Base-by-base conservation (phyloP, 176 grass and related monocot genomes). In the Elymus sibiricus region DNA sequence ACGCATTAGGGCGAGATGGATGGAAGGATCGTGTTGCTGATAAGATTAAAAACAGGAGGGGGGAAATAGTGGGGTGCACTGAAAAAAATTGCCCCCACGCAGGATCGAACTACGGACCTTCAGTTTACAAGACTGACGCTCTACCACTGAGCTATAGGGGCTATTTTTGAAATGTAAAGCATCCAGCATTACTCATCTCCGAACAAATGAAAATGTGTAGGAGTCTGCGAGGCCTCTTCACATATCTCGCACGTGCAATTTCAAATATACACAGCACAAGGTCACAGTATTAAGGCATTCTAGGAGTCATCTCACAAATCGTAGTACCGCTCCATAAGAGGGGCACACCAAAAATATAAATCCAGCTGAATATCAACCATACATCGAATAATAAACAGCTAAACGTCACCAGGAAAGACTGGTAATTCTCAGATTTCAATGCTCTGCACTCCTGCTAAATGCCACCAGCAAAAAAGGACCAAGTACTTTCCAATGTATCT, bases 71-170 rank as follows among this genome's bases (percentile, higher is more conserved):
- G 11, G 40, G 9, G 46, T 47, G 14, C 46, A 49, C 4, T 15
- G 46, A 53, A 29, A 63, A 86, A 75, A 38, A 21, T 0, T 97
- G 91, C 92, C 92, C 95, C 79, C 95, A 97, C 76, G 92, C 95
- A 97, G 95, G 92, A 93, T 97, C 92, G 90, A 97, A 97, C 93
- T 92, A 90, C 93, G 78, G 93, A 95, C 93, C 95, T 98, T 98
- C 93, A 98, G 95, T 95, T 95, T 95, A 98, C 91, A 98, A 98
- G 95, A 98, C 93, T 95, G 91, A 95, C 90, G 93, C 93, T 95
- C 90, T 98, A 95, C 91, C 91, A 98, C 91, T 95, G 93, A 95
- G 93, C 93, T 92, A 95, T 98, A 94, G 62, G 91, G 95, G 91
- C 91, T 3, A 3, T 58, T 58, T 9, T 19, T 3, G 19, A 22